A percentile compares a stretch with the other conserved stretches of the same genome.
phyloP scores from a whole-genome alignment of 306 rosid genomes.

The Nissolia schottii region DNA sequence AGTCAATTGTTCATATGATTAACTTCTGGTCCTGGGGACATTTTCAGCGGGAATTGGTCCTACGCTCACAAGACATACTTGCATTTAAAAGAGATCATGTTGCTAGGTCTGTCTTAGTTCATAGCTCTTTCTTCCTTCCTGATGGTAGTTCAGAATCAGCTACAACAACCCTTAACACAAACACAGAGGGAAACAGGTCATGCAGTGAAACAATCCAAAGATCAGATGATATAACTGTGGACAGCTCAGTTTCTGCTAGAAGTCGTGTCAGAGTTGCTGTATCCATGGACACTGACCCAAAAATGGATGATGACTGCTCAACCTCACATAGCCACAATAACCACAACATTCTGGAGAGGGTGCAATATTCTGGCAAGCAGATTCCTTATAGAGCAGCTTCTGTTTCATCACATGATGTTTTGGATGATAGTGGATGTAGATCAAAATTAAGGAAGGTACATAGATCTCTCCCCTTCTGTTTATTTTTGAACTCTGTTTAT shows the following conservation, averaged over 20 bases:
- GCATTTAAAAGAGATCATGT: slow-evolving; percentile 81
- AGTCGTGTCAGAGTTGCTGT: slow-evolving; percentile 49
- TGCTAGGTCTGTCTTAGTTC: slow-evolving; percentile 60
- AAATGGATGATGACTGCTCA: slow-evolving; percentile 78
- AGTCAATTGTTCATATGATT: slow-evolving; percentile 10
- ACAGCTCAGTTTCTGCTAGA: slow-evolving; percentile 71
- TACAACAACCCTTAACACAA: slow-evolving; percentile 85
- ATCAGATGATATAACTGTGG: slow-evolving; percentile 92
- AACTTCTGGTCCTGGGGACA: slow-evolving; percentile 17
- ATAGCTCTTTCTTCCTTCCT: slow-evolving; percentile 58
- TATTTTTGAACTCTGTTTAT: no score
- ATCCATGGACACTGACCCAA: slow-evolving; percentile 66
- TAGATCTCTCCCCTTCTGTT: not conserved
- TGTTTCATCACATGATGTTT: slow-evolving; percentile 36
- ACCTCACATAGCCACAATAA: slow-evolving; percentile 62
- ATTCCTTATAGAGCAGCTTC: slow-evolving; percentile 70
- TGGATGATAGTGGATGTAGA: slow-evolving; percentile 74
- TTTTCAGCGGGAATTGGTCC: slow-evolving; percentile 86
- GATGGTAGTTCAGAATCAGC: slow-evolving; percentile 97
- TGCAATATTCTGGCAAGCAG: slow-evolving; percentile 83
- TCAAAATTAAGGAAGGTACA: slow-evolving; percentile 69
- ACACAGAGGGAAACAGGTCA: slow-evolving; percentile 74
- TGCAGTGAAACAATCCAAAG: slow-evolving; percentile 85
- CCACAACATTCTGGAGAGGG: slow-evolving; percentile 48
- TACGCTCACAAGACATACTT: slow-evolving; percentile 84